These are phyloP conservation scores for Pseudocercospora fuligena DNA, from an alignment of 2,329 filamentous ascomycete genomes.

Conservation along the genomic window DNA sequence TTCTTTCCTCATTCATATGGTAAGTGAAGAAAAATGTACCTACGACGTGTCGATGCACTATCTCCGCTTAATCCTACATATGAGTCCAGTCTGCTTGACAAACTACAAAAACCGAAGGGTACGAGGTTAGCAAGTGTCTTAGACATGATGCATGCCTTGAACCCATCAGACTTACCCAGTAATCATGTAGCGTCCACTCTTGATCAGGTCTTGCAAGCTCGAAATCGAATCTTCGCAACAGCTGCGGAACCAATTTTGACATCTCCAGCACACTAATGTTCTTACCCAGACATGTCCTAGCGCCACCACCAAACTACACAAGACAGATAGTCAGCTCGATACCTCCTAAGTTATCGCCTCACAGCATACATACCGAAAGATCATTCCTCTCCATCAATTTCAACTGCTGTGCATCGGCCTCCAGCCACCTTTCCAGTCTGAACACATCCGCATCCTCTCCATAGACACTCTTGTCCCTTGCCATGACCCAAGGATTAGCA, in stretches of 20 bases:
- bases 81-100: constrained; percentile 32
- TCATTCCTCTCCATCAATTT: constrained; percentile 44
- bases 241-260: constrained; percentile 37
- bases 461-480: constrained; percentile 37
- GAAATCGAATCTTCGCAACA: constrained; percentile 34
- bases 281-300: constrained; percentile 24
- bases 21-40: neutral
- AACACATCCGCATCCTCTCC: constrained; percentile 41
- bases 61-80: constrained; percentile 31
- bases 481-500: constrained; percentile 43
- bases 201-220: constrained; percentile 31
- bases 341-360: neutral
- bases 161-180: too few relatives aligned
- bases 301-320: constrained; percentile 28
- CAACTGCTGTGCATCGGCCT: constrained; percentile 52
- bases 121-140: too few relatives aligned
- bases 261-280: constrained; percentile 39
- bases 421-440: constrained; percentile 43
- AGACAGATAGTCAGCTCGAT: neutral
- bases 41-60: neutral
- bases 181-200: constrained; percentile 25
- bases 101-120: too few relatives aligned
- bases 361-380: constrained; percentile 22
- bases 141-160: too few relatives aligned
- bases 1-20: too few relatives aligned